Evolutionary conservation across 2,329 filamentous ascomycete species (phyloP).

Genomic region (Calcarisporium arbuscula): DNA sequence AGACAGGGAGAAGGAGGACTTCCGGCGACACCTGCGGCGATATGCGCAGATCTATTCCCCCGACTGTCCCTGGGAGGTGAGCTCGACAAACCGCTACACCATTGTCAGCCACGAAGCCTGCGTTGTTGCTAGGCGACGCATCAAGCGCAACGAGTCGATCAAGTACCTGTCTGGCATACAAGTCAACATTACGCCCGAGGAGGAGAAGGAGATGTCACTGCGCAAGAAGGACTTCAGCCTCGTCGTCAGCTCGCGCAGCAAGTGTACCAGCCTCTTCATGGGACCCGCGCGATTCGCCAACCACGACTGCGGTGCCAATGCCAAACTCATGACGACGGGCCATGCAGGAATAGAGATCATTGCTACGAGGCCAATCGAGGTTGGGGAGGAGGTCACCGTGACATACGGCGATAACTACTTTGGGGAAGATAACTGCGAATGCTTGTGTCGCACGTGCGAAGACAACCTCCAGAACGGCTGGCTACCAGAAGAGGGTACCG

Average conservation of each 20-base stretch:
- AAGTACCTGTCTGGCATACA: constrained; percentile 90
- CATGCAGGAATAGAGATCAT: constrained; percentile 87
- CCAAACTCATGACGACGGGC: constrained; percentile 75
- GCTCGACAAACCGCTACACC: constrained; percentile 88
- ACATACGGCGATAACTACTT: constrained; percentile 96
- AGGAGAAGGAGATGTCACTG: constrained; percentile 74
- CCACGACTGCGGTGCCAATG: constrained; percentile 93
- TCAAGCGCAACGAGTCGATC: constrained; percentile 76
- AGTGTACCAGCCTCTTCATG: constrained; percentile 85
- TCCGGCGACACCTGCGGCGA: constrained; percentile 75
- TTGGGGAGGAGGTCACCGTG: constrained; percentile 93
- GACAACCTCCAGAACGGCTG: constrained; percentile 71
- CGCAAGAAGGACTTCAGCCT: constrained; percentile 94
- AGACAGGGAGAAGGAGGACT: constrained; percentile 78
- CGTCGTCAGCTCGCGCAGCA: constrained; percentile 87
- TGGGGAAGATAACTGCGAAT: constrained; percentile 90
- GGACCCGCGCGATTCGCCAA: constrained; percentile 95
- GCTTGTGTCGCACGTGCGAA: constrained; percentile 86
- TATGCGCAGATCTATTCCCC: constrained; percentile 91
- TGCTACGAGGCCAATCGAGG: constrained; percentile 71
- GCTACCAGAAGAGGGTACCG: constrained; percentile 48
- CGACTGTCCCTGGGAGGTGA: constrained; percentile 90
- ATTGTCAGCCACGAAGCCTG: constrained; percentile 85
- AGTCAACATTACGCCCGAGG: constrained; percentile 85
- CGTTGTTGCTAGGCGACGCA: constrained; percentile 71